Base-by-base conservation (phyloP, 768 basidiomycete species). In the Paxillus ammoniavirescens region DNA sequence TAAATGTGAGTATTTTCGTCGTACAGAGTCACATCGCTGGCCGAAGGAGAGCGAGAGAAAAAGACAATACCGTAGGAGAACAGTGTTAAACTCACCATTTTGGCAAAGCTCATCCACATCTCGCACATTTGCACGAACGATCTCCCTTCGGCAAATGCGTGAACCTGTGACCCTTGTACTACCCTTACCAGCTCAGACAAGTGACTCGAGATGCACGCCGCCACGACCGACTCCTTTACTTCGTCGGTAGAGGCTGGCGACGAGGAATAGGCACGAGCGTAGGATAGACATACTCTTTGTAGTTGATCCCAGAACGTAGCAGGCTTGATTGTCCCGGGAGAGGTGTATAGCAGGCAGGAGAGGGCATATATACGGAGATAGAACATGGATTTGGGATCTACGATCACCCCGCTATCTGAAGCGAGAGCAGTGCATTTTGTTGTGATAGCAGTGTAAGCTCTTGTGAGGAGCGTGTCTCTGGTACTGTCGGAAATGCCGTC, bases 301-400 rank as follows among this genome's bases (percentile, higher is more conserved):
- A 69, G 75, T 61, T 91, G 90, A 44, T 86, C 83, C 89, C 89
- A 90, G 64, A 91, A 86, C 0, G 76, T 78, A 44, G 72, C 72
- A 3, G 83, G 68, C 44, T 80, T 75, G 26, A 78, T 57, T 60
- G 36, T 79, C 73, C 30, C 80, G 73, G 23, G 75, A 63, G 77
- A 75, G 5, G 83, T 80, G 50, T 73, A 72, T 9, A 85, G 52
- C 60, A 79, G 56, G 75, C 70, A 62, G 65, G 80, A 67, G 72
- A 86, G 65, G 5, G 68, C 68, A 65, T 77, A 67, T 66, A 74
- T 51, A 42, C 78, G 72, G 23, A 80, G 71, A 17, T 63, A 61
- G 57, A 75, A 76, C 44, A 71, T 66, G 58, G 26, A 69, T 46
- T 48, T 44, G 28, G 30, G 28, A 38, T 53, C 66, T 31, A 35